Base-by-base conservation (phyloP, 2,329 filamentous ascomycete genomes). In the Cryphonectria nitschkei region DNA sequence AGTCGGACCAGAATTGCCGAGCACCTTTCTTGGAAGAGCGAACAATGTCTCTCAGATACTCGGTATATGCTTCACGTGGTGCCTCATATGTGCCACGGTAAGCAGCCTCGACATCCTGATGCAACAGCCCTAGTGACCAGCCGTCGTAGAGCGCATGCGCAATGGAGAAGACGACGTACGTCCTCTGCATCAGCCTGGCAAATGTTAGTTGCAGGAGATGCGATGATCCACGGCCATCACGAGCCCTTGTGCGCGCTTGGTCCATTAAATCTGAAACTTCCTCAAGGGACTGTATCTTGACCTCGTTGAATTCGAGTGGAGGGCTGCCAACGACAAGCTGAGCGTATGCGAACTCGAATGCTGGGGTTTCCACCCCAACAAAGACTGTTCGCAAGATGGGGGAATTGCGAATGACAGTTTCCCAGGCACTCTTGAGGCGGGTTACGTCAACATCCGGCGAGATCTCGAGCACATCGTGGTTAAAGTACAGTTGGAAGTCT, bases 81-180 rank as follows among this genome's bases (percentile, higher is more conserved):
- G 75, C 74, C 6, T 34, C 34, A 14, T 82, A 78, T 0, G 78
- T 73, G 5, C 82, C 82, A 5, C 82, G 64, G 73, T 97, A 97
- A 1, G 90, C 89, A n/a, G 80, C 82, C 22, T 85, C 80, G 0
- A 97, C 86, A 76, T 96, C 90, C 60, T 86, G 83, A 75, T 96
- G 93, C 1, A 98, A 80, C 22, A 97, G 81, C 3, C 85, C 84
- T 16, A 98, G 85, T 2, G 94, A 97, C 88, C 91, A 94, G 0
- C 95, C 95, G 77, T 98, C 95, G 74, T 98, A 98, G 29, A 97
- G 84, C 1, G 94, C 93, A 80, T 98, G 95, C 0, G 94, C 87
- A 54, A 97, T 89, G 0, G 93, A 95, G 0, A 98, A 78, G 5
- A 90, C 76, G 1, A 90, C 73, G 69, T 85, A 88, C 3, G 71